Evolutionary conservation across 2,329 filamentous ascomycete genomes (phyloP), one percentile per base, ranked within the genome.

Genomic region (Torrubiellomyces zombiae): DNA sequence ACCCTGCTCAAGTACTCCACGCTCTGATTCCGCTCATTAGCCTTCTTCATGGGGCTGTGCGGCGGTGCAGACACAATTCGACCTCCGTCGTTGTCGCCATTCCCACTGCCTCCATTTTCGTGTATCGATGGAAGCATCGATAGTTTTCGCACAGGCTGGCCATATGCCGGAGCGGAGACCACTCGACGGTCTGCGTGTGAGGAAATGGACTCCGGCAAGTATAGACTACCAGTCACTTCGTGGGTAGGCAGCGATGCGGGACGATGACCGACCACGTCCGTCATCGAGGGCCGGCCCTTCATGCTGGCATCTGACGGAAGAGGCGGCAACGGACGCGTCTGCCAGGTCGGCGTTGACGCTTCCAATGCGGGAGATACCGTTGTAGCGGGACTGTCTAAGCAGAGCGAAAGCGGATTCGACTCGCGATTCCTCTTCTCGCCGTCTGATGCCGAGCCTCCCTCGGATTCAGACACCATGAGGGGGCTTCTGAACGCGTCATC

Each of bases 401-500:
- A 51, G 14, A 60, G 44, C 2, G 56, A 56, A 30, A 60, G 53
- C 0, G 56, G 55, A 4, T 50, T 58, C 3, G 48, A 45, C 28
- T 52, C 45, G 15, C 47, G 43, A 21, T 40, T 37, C 19, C 35
- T 41, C 21, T 36, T 38, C 10, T 51, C 41, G 7, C 26, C 30
- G 14, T 54, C 47, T 3, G 45, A 42, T 20, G 49, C 34, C 4
- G 46, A 49, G 16, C 42, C 44, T 10, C 40, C 46, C 15, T 45
- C 40, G 1, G 51, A 52, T 9, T 50, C 47, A 10, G 53, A 50
- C 11, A 48, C 43, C 9, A 64, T 49, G 8, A 67, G 37, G 7
- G 60, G 63, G 37, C 76, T 72, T 42, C 81, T 85, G 55, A 95
- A 94, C 2, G 85, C 85, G 40, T 89, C 80, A 42, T 95, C 85